phyloP scores from a whole-genome alignment of 441 rosid species.

The Bruguiera hainesii region DNA sequence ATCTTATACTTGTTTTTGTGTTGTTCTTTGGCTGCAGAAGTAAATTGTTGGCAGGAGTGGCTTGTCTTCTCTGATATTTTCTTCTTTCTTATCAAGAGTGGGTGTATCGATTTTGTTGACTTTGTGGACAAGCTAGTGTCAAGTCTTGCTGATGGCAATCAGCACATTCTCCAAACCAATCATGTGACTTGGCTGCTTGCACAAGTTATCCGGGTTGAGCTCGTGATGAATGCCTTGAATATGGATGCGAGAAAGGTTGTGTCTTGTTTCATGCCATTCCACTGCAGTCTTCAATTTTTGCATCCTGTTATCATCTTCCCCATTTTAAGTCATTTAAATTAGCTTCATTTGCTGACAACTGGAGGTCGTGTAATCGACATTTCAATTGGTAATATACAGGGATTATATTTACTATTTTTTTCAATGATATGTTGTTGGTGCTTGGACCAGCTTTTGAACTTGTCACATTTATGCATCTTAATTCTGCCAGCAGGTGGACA shows the following conservation, averaged over 20 bases:
- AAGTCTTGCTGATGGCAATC: conserved; percentile 71
- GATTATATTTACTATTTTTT: not conserved
- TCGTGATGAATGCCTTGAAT: conserved; percentile 75
- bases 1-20: no score
- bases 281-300: conserved; percentile 12
- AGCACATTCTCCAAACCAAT: conserved; percentile 85
- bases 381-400: not conserved
- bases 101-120: conserved; percentile 93
- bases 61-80: conserved; percentile 91
- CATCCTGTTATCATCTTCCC: conserved; percentile 6
- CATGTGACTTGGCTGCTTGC: conserved; percentile 98
- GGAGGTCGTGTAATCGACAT: conserved; percentile 3
- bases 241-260: conserved; percentile 81
- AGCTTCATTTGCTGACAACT: not conserved
- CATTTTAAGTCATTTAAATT: not conserved
- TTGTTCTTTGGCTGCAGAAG: conserved; percentile 51
- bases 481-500: conserved; percentile 71
- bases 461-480: conserved; percentile 26
- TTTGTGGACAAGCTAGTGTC: conserved; percentile 89
- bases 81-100: conserved; percentile 84
- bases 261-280: conserved; percentile 14
- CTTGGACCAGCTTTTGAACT: not conserved
- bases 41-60: conserved; percentile 99
- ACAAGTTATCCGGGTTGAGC: conserved; percentile 83
- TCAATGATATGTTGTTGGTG: not conserved